Base-by-base conservation (phyloP, 2,329 filamentous ascomycete genomes). In the Macroventuria anomochaeta region DNA sequence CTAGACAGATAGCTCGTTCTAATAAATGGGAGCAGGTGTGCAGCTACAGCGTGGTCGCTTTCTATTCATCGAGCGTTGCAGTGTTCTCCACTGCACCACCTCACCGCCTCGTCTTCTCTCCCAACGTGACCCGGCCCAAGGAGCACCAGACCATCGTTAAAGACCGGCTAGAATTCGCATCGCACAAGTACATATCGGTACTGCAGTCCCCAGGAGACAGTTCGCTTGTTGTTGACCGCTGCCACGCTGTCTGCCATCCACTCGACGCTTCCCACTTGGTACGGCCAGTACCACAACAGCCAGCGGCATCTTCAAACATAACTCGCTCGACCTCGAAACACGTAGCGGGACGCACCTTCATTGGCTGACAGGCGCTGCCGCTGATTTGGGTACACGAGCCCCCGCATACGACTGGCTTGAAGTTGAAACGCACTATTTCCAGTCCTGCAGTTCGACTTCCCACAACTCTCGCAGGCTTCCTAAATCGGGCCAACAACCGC, bases 11-110 rank as follows among this genome's bases (percentile, higher is more conserved):
- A 53, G 86, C 68, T 80, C 86, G 17, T 81, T 85, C 85, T 74
- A 83, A 85, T 32, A 71, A 88, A 85, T 20, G 68, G 87, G 65
- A 76, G 84, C 53, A 66, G 86, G 44, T 83, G 86, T 69, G 66
- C 86, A 62, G 67, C 61, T 66, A 62, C 69, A 63, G 60, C 69
- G 69, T 71, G 70, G 63, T 63, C 63, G 61, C 59, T 58, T 67
- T 60, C 63, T 61, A 71, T 72, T 67, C 68, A 69, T 63, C 63
- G 37, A 59, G 51, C 46, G 53, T 51, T 28, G 26, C 51, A 44
- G 40, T 55, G 51, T 62, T 54, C 55, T 67, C 64, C 66, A 65
- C 64, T 58, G 51, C 38, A 52, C 53, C 42, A 63, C 62, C 58
- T 67, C 67, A 71, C 69, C 71, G 70, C 71, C 65, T 70, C 68